phyloP scores from a whole-genome alignment of 805 yeast species.

The Kazachstania africana region DNA sequence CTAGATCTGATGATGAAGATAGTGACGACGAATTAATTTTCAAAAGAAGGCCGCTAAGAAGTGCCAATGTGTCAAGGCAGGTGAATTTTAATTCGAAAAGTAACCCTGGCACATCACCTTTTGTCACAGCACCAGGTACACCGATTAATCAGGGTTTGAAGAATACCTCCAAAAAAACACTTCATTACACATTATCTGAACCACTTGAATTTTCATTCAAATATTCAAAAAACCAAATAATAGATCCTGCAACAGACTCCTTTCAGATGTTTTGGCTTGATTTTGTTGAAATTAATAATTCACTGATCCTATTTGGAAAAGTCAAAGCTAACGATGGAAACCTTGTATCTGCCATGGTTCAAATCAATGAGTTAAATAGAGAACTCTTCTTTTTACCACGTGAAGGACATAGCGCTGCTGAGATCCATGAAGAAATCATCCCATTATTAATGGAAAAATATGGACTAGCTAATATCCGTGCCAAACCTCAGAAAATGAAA shows the following conservation, averaged over 20 bases:
- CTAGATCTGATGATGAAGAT: conserved; percentile 22
- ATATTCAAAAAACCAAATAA: conserved; percentile 21
- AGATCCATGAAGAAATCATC: conserved; percentile 67
- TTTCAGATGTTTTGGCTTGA: conserved; percentile 86
- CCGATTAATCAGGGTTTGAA: conserved; percentile 8
- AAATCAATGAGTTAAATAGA: conserved; percentile 55
- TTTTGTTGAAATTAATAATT: conserved; percentile 62
- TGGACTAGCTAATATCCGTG: conserved; percentile 49
- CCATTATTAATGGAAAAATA: conserved; percentile 52
- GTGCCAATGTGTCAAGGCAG: conserved; percentile 17
- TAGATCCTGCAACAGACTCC: conserved; percentile 29
- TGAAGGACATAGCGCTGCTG: conserved; percentile 41
- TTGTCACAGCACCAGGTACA: conserved; percentile 26
- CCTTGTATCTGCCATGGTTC: conserved; percentile 64
- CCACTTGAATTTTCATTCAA: conserved; percentile 9
- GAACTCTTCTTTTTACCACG: conserved; percentile 74
- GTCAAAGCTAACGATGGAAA: conserved; percentile 46
- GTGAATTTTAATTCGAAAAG: conserved; percentile 17
- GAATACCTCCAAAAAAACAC: not conserved
- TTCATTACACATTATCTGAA: conserved; percentile 3
- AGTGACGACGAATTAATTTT: conserved; percentile 24
- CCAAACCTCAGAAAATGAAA: conserved; percentile 62
- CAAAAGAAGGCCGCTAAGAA: conserved; percentile 22
- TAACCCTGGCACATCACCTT: conserved; percentile 18
- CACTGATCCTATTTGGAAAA: conserved; percentile 72